Conservation (phyloP, 306 rosid genomes). For the Cucumis hystrix region DNA sequence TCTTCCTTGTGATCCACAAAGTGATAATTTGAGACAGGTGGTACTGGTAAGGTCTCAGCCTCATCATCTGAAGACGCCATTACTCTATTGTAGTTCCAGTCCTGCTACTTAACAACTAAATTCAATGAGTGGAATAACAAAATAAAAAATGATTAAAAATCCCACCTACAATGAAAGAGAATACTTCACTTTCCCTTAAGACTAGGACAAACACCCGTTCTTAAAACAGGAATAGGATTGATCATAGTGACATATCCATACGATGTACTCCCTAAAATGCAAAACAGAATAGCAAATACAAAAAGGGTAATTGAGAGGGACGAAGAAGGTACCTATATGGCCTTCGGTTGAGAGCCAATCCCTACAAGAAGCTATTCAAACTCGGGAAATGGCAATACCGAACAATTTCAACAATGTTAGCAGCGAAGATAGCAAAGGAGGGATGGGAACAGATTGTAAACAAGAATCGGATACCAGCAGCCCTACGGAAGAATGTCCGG, state of each 20-base stretch:
- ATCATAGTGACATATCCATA: background rate
- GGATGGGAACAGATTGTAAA: background rate
- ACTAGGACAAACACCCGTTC: background rate
- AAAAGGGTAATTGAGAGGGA: background rate
- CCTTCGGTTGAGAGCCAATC: background rate
- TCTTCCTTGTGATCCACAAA: conserved; percentile 33
- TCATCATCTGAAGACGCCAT: conserved; percentile 89
- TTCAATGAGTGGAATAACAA: background rate
- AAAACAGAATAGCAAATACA: background rate
- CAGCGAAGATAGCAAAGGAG: background rate
- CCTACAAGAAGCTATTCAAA: background rate
- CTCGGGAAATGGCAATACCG: background rate
- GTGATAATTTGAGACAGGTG: conserved; percentile 48
- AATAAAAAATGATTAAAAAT: background rate
- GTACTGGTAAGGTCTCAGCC: conserved; percentile 24
- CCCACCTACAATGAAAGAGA: background rate
- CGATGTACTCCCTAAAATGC: background rate
- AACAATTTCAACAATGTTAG: background rate
- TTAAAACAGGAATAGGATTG: background rate
- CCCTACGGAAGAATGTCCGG: background rate
- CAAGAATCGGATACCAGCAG: background rate
- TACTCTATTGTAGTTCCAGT: conserved; percentile 6
- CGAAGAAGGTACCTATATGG: background rate
- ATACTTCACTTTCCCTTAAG: background rate
- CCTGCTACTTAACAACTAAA: conserved; percentile 15